Evolutionary conservation across 2,329 filamentous ascomycete genomes (phyloP), one percentile per base, ranked within the genome.

Genomic region (Trichoderma harzianum): DNA sequence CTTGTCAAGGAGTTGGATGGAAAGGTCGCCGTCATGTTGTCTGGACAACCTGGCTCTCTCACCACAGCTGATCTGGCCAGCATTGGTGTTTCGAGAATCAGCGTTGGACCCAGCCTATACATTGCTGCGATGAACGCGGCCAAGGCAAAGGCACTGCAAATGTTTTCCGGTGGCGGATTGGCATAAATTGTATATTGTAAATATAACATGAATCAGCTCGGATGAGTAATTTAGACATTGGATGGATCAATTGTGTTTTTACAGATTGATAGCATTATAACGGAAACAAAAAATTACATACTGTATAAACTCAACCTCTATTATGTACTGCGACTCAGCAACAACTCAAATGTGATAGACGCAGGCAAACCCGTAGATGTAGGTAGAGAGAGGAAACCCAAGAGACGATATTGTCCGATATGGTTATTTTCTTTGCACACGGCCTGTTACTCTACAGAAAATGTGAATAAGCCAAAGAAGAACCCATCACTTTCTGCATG

Each of bases 71-170:
- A 86, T 72, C 74, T 88, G 74, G 82, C 78, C 5, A 76, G 82
- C 55, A 78, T 89, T 64, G 87, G 87, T 0, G 86, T 89, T 47
- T 85, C 86, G 7, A 84, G 87, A 73, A 83, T 89, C 73, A 89
- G 86, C 77, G 78, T 89, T 72, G 88, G 87, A 0, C 86, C 87
- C 0, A 81, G 80, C 28, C 72, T 88, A 72, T 86, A 82, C 75
- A 73, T 77, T 1, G 76, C 80, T 57, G 85, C 83, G 2, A 83
- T 84, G 78, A 76, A 77, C 36, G 79, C 80, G 2, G 77, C 82
- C 18, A 82, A 82, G 74, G 73, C 78, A 16, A 77, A 78, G 1
- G 82, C 82, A 1, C 61, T 64, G 14, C 78, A 76, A 8, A 79
- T 83, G 39, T 73, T 83, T 1, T 70, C 24, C 5, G 78, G 78